A percentile compares a stretch with the other conserved stretches of the same genome.
Conservation (phyloP, 257 asterid genomes). For the Lantana camara region DNA sequence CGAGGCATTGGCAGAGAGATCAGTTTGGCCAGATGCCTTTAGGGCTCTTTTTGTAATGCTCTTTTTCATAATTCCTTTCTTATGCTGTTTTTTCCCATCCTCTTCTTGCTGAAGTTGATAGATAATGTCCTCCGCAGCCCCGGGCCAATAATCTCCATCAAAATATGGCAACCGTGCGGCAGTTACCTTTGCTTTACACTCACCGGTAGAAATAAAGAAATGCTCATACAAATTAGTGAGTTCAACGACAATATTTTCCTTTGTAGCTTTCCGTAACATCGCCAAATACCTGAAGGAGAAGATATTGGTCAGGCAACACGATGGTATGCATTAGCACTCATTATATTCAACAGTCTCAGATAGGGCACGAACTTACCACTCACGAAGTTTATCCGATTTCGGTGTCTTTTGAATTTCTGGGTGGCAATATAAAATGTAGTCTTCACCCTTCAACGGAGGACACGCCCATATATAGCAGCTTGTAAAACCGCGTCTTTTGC, state of each 20-base stretch:
- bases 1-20: slow-evolving; percentile 89
- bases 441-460: slow-evolving; percentile 98
- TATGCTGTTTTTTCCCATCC: slow-evolving; percentile 77
- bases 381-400: slow-evolving; percentile 96
- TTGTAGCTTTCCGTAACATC: slow-evolving; percentile 86
- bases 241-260: slow-evolving; percentile 80
- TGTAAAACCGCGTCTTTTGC: slow-evolving; percentile 93
- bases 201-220: slow-evolving; percentile 80
- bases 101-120: slow-evolving; percentile 90
- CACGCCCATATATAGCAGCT: slow-evolving; percentile 99
- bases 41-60: slow-evolving; percentile 84
- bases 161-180: slow-evolving; percentile 95
- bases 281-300: slow-evolving; percentile 76
- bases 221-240: slow-evolving; percentile 90
- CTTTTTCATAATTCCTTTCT: slow-evolving; percentile 75
- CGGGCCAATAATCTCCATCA: slow-evolving; percentile 99
- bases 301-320: slow-evolving; percentile 2
- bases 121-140: slow-evolving; percentile 97
- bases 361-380: slow-evolving; percentile 63
- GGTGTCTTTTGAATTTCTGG: slow-evolving; percentile 99
- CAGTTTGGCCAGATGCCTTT: slow-evolving; percentile 95
- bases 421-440: slow-evolving; percentile 95
- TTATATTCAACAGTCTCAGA: slow-evolving; percentile 9
- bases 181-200: slow-evolving; percentile 91
- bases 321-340: slow-evolving; percentile 19